These are phyloP conservation scores for Yamadazyma sp. DNA, from an alignment of 805 yeast species.

Conservation along the genomic window DNA sequence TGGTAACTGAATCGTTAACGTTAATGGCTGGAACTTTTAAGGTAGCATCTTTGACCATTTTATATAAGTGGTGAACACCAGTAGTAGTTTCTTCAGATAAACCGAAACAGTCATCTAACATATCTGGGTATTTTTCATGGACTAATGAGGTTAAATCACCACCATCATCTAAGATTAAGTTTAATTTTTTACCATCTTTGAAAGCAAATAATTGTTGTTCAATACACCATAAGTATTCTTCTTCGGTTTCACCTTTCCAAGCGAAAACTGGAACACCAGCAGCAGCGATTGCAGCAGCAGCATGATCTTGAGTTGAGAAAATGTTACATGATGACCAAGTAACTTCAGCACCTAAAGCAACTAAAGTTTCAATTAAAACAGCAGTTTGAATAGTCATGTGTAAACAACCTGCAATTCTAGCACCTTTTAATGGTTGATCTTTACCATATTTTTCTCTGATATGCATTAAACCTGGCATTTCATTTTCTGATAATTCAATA, in stretches of 20 bases:
- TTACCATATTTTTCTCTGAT: conserved; percentile 90
- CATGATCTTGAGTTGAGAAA: conserved; percentile 99
- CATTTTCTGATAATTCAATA: conserved; percentile 97
- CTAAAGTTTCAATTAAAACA: conserved; percentile 94
- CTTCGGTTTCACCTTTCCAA: conserved; percentile 99
- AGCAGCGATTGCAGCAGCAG: conserved; percentile 99
- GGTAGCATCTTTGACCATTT: conserved; percentile 81
- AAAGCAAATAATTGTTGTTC: conserved; percentile 98
- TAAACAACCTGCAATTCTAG: conserved; percentile 97
- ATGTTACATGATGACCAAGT: conserved; percentile 99
- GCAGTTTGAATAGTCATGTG: conserved; percentile 99
- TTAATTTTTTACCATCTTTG: conserved; percentile 92
- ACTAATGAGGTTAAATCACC: conserved; percentile 97
- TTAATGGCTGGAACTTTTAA: conserved; percentile 99
- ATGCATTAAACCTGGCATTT: conserved; percentile 99
- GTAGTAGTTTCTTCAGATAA: conserved; percentile 99
- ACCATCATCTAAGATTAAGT: conserved; percentile 98
- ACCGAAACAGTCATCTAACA: conserved; percentile 93
- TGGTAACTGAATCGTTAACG: conserved; percentile 98
- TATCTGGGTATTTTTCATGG: conserved; percentile 97
- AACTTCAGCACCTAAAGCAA: conserved; percentile 98
- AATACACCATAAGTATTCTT: conserved; percentile 98
- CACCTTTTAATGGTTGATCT: conserved; percentile 95
- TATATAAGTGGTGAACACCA: conserved; percentile 99
- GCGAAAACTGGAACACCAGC: conserved; percentile 99